Conservation (phyloP, 306 rosid species). For the Cucurbita pepo region DNA sequence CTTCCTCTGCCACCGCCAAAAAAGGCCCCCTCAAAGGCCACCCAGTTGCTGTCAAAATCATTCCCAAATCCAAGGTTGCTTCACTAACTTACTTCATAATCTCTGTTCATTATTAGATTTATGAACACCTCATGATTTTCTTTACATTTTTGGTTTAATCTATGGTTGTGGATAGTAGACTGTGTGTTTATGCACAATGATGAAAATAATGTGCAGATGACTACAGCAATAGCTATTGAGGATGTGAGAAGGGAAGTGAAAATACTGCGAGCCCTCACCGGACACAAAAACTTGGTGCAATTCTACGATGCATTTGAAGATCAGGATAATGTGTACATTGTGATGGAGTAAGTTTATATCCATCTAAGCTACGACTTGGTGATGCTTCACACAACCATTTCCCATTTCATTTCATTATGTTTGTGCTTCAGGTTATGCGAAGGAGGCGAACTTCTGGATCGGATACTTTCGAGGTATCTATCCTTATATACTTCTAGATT, state of each 20-base stretch:
- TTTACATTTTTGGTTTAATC: not conserved
- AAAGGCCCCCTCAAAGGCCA: slow-evolving; percentile 65
- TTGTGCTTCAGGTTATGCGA: slow-evolving; percentile 55
- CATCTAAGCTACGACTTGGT: slow-evolving; percentile 4
- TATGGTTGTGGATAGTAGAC: not conserved
- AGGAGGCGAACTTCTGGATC: slow-evolving; percentile 91
- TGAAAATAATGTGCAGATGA: slow-evolving; percentile 41
- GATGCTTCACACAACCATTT: slow-evolving; percentile 20
- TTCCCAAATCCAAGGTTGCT: slow-evolving; percentile 75
- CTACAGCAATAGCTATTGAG: slow-evolving; percentile 83
- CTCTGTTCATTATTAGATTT: not conserved
- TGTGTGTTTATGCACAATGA: no score
- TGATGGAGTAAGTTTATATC: slow-evolving; percentile 78
- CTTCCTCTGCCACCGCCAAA: slow-evolving; percentile 63
- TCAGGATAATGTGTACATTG: slow-evolving; percentile 59
- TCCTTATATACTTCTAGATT: not conserved
- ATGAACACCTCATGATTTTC: not conserved
- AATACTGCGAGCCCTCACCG: slow-evolving; percentile 63
- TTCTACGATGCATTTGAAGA: slow-evolving; percentile 87
- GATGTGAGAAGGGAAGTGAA: slow-evolving; percentile 90
- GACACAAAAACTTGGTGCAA: slow-evolving; percentile 75
- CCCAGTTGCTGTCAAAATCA: slow-evolving; percentile 83
- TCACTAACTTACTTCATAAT: not conserved
- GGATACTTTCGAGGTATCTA: slow-evolving; percentile 77
- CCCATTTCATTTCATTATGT: slow-evolving; percentile 6